These are phyloP conservation scores for Sphagnum contortum DNA, from an alignment of 225 moss, liverwort and hornwort species.

Conservation along the genomic window DNA sequence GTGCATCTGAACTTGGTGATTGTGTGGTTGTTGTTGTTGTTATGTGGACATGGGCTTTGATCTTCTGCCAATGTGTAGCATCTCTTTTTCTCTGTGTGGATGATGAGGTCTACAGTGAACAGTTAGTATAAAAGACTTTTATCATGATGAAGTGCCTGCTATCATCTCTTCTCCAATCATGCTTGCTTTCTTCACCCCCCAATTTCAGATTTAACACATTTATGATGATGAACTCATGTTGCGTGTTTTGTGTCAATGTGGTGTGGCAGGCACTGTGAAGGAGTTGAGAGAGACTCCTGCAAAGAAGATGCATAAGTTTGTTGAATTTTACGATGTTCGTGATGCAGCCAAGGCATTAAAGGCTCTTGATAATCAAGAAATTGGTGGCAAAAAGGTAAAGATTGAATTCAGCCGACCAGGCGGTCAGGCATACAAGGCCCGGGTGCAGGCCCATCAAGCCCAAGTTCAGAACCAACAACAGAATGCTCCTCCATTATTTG, in stretches of 20 bases:
- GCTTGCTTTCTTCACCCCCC: too few relatives aligned
- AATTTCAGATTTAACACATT: too few relatives aligned
- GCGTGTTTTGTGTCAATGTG: too few relatives aligned
- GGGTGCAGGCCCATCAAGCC: constrained; percentile 41
- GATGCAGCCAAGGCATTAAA: constrained; percentile 79
- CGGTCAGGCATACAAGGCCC: constrained; percentile 78
- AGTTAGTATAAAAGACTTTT: too few relatives aligned
- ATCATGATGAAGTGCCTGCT: too few relatives aligned
- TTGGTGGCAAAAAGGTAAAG: constrained; percentile 79
- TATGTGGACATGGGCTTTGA: too few relatives aligned
- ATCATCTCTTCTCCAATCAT: too few relatives aligned
- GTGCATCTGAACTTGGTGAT: neutral
- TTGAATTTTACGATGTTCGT: constrained; percentile 86
- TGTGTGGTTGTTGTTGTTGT: too few relatives aligned
- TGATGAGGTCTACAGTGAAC: too few relatives aligned
- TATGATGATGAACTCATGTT: too few relatives aligned
- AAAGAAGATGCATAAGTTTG: constrained; percentile 86
- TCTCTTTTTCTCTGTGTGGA: too few relatives aligned
- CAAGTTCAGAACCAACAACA: constrained; percentile 26
- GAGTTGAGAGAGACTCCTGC: constrained; percentile 86
- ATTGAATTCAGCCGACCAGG: constrained; percentile 98
- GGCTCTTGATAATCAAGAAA: constrained; percentile 78
- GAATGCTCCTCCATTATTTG: neutral
- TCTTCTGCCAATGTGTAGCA: too few relatives aligned
- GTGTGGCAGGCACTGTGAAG: constrained; percentile 36